Evolutionary conservation across 164 flowering plant genomes (phyloP), one percentile per base, ranked within the genome.

Genomic region (Pachysandra terminalis): DNA sequence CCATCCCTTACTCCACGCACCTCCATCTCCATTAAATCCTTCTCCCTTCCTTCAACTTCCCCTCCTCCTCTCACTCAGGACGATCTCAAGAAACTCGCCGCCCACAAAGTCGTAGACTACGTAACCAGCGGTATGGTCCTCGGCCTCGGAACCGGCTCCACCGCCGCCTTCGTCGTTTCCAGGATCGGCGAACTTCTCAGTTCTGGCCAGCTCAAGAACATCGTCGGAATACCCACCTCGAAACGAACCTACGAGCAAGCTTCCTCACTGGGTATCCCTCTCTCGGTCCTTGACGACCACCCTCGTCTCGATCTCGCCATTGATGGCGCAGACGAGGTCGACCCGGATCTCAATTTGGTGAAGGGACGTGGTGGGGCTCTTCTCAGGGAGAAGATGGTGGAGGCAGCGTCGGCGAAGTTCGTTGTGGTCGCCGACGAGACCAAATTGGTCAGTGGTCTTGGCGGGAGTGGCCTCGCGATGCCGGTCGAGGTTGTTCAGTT

Each of bases 131-230:
- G 97, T 59, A 91, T 91, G 97, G 88, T 87, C 59, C 87, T 91
- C 49, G 96, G 96, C 64, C 88, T 90, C 62, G 95, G 97, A 32
- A 91, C 95, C 16, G 97, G 97, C 64, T 89, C 95, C 76, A 91
- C 97, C 25, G 97, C 97, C 67, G 93, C 95, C 55, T 89, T 89
- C 75, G 95, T 84, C 49, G 97, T 91, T 55, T 74, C 87, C 67
- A 81, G 82, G 74, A 74, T 91, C 64, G 97, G 95, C 21, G 73
- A 75, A 19, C 83, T 91, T 22, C 75, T 87, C 49, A 53, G 71
- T 5, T 58, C 85, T 41, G 91, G 91, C 19, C 65, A 81, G 22
- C 66, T 90, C 0, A 67, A 77, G 6, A 67, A 84, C 78, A 83
- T 85, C 16, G 79, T 85, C 9, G 89, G 89, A 0, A 69, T 85